These are phyloP conservation scores for Orbilia ellipsospora DNA, from an alignment of 2,329 filamentous ascomycete genomes.

Conservation along the genomic window DNA sequence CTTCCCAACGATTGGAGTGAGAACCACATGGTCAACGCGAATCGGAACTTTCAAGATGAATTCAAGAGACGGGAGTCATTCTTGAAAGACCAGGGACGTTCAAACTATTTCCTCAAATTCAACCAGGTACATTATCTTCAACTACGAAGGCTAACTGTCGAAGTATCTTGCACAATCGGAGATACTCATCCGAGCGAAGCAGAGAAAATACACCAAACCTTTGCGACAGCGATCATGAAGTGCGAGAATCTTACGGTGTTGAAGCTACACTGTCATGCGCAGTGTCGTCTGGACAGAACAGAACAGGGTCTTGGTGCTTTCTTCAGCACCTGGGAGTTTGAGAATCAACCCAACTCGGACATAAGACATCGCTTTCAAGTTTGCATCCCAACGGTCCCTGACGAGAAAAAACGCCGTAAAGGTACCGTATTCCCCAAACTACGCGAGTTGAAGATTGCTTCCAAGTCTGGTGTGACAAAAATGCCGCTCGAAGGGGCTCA, in stretches of 20 bases:
- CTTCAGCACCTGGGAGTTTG: constrained; percentile 2
- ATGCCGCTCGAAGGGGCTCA: not conserved
- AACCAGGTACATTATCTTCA: not conserved
- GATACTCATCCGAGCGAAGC: not conserved
- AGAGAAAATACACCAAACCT: not conserved
- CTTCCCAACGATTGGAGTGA: not conserved
- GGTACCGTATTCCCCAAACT: constrained; percentile 14
- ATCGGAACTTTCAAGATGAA: no score
- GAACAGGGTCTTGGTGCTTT: constrained; percentile 14
- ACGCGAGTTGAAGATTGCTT: constrained; percentile 8
- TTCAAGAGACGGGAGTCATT: not conserved
- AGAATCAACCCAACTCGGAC: not conserved
- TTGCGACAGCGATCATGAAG: constrained; percentile 2
- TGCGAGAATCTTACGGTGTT: not conserved
- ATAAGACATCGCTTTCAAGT: not conserved
- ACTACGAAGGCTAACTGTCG: constrained; percentile 4
- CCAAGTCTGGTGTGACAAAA: constrained; percentile 11
- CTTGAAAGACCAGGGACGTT: constrained; percentile 9
- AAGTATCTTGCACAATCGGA: constrained; percentile 23
- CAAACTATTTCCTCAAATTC: constrained; percentile 10
- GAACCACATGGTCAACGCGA: not conserved
- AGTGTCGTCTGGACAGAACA: constrained; percentile 11
- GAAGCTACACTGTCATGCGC: constrained; percentile 21
- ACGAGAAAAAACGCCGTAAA: not conserved
- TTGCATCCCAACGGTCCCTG: no score